Evolutionary conservation across 2,329 filamentous ascomycete genomes (phyloP), one percentile per base, ranked within the genome.

Genomic region (Neoarthrinium moseri): DNA sequence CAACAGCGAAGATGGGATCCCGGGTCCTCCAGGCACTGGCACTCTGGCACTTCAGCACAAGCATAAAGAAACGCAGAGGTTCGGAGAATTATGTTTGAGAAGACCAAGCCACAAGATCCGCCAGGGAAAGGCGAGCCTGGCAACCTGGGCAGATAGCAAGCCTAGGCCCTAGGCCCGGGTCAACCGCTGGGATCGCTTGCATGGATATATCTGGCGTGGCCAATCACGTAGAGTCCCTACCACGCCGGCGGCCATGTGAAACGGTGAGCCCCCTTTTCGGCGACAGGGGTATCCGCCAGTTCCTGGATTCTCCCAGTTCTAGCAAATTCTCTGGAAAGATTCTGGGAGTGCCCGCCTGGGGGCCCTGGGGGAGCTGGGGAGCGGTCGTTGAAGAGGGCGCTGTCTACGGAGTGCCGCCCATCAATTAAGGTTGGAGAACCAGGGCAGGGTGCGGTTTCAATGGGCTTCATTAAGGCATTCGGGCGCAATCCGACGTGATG

Each of bases 101-200:
- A 41, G 17, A 15, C 26, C 20, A 21, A 15, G 6, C n/a, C 12
- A 18, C n/a, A 13, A 23, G 38, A 17, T 17, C 37, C n/a, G 23
- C 24, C 11, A 13, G n/a, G 20, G 20, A 6, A 7, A 27, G 22
- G 23, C 37, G 11, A 24, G 21, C 17, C 29, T 20, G 33, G 22
- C 10, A 18, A 35, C 6, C 11, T 5, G 35, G 4, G 21, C 17
- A 17, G 10, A 24, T 15, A 34, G 22, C 6, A 26, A 27, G 22
- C 37, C 22, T 4, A 11, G 24, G 38, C 22, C 30, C 37, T 40
- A 26, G 37, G 15, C 35, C 41, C 39, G 32, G 23, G 20, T 27
- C 41, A 36, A 36, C 41, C 30, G 32, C 41, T 44, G 32, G n/a
- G 23, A 17, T 24, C 29, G 40, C 27, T 34, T 24, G 30, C 40